A percentile compares a stretch with the other conserved stretches of the same genome.
These are phyloP conservation scores for Sisymbrium irio DNA, from an alignment of 345 rosid species.

Conservation along the genomic window DNA sequence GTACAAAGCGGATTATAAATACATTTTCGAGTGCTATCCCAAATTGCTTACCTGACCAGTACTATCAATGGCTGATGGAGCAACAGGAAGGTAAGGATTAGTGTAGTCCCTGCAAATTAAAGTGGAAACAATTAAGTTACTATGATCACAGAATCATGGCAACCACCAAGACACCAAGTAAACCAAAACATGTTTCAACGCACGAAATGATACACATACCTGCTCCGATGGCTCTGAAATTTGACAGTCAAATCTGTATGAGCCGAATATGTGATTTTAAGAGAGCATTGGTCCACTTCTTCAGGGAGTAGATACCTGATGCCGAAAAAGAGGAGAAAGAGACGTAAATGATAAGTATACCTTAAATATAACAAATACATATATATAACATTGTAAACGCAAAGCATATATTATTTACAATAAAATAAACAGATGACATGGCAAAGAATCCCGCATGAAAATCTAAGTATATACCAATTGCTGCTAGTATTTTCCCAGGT, in stretches of 20 bases:
- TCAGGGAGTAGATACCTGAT: constrained; percentile 88
- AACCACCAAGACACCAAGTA: constrained; percentile 8
- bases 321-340: constrained; percentile 28
- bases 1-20: neutral
- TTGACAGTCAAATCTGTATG: constrained; percentile 98
- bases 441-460: neutral
- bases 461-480: neutral
- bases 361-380: neutral
- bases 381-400: neutral
- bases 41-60: constrained; percentile 54
- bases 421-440: neutral
- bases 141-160: neutral
- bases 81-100: constrained; percentile 92
- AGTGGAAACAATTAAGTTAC: neutral
- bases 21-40: neutral
- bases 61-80: constrained; percentile 95
- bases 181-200: constrained; percentile 14
- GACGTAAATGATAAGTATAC: constrained; percentile 17
- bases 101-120: constrained; percentile 79
- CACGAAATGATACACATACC: constrained; percentile 44
- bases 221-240: constrained; percentile 96
- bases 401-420: neutral
- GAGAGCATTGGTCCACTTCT: constrained; percentile 66
- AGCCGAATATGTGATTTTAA: constrained; percentile 95
- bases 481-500: neutral